Evolutionary conservation across 2,329 filamentous ascomycete species (phyloP).

Genomic region (Stagonosporopsis rhizophila): DNA sequence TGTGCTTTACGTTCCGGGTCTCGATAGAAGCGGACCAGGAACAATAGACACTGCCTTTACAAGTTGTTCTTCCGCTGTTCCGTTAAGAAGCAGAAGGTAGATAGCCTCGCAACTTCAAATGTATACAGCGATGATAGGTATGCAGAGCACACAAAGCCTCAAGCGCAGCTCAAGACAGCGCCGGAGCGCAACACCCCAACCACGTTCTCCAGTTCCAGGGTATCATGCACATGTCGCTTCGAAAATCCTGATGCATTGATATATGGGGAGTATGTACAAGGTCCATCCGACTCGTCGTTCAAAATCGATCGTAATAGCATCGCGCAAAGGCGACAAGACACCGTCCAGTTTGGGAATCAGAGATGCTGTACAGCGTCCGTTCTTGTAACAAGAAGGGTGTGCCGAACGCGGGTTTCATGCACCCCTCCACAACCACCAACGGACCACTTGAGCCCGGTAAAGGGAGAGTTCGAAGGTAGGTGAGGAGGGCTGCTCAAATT

Average conservation of each 20-base stretch:
- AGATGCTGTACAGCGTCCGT: constrained; percentile 99
- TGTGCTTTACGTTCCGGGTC: constrained; percentile 17
- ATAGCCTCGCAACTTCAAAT: constrained; percentile 36
- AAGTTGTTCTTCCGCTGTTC: constrained; percentile 46
- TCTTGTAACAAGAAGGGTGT: constrained; percentile 95
- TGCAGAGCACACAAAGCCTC: not conserved
- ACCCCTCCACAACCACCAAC: constrained; percentile 69
- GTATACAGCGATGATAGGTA: constrained; percentile 29
- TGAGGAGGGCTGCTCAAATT: constrained; percentile 80
- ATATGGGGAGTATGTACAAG: constrained; percentile 19
- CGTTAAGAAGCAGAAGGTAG: constrained; percentile 44
- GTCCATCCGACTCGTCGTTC: constrained; percentile 10
- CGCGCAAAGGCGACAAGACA: constrained; percentile 29
- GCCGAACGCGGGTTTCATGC: constrained; percentile 99
- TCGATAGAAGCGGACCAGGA: constrained; percentile 38
- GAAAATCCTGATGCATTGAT: constrained; percentile 11
- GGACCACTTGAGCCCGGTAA: constrained; percentile 88
- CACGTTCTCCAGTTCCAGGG: not conserved
- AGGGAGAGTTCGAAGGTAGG: constrained; percentile 82
- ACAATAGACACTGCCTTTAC: constrained; percentile 48
- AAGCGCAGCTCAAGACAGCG: not conserved
- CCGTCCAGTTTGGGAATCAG: constrained; percentile 76
- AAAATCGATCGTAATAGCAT: constrained; percentile 2
- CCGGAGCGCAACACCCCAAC: not conserved
- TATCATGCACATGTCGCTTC: not conserved